Base-by-base conservation (phyloP, 1,139 yeast genomes). In the Blastobotrys buckinghamii region DNA sequence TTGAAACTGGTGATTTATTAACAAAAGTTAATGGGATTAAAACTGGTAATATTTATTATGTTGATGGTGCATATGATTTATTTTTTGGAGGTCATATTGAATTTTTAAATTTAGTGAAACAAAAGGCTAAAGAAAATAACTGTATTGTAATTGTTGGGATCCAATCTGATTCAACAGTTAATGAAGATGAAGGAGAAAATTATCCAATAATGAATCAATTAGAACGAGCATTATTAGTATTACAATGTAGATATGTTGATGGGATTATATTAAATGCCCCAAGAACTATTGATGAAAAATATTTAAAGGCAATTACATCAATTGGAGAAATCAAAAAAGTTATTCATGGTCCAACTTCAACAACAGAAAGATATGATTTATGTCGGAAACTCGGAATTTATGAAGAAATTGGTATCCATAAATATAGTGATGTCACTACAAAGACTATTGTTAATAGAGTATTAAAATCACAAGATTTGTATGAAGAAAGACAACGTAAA, bases 71-170 rank as follows among this genome's bases (percentile, higher is more conserved):
- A 1, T 92, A 89, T 69, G 98, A 92, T 66, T 73, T 92, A 53
- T 89, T 92, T 68, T 90, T 89, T 63, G 90, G 96, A 27, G 97
- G 96, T 16, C 97, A 92, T 63, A 87, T 90, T 54, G 85, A 82
- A 59, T 80, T 82, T 12, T 71, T 85, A 54, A 71, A 76, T 50
- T 62, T 70, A 9, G 79, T 77, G 10, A 62, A 67, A 32, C 66
- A 67, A 50, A 47, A 64, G 52, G 59, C 66, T 47, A 39, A 45
- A 2, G 51, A 50, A 13, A 59, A 55, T 2, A 24, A n/a, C 10
- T 62, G 64, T 8, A 74, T 75, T 9, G 79, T 87, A 0, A 67
- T 84, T 5, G 88, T 85, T 19, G 96, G 95, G 1, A 65, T 88
- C 24, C 81, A 79, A 56, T 82, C 80, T 56, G 95, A 86, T 63